These are phyloP conservation scores for Urtica urens DNA, from an alignment of 306 rosid species.

Conservation along the genomic window DNA sequence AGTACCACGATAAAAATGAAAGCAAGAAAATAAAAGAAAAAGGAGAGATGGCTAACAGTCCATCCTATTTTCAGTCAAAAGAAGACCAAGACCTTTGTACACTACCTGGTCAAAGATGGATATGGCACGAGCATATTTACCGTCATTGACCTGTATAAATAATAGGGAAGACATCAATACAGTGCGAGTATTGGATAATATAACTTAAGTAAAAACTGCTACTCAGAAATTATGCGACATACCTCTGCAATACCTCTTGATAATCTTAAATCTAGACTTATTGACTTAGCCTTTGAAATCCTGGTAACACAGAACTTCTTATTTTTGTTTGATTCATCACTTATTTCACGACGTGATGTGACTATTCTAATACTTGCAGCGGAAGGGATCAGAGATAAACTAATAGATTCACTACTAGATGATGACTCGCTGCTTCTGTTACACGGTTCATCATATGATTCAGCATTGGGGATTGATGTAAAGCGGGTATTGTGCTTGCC, in stretches of 20 bases:
- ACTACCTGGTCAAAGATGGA: slow-evolving; percentile 82
- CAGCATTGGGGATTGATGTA: slow-evolving; percentile 40
- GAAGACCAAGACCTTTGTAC: slow-evolving; percentile 13
- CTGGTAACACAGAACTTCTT: slow-evolving; percentile 68
- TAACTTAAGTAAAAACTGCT: slow-evolving; percentile 1
- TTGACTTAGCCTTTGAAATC: slow-evolving; percentile 68
- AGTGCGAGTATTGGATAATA: not conserved
- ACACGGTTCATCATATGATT: slow-evolving; percentile 53
- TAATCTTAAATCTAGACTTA: slow-evolving; percentile 86
- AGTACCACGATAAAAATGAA: slow-evolving; percentile 6
- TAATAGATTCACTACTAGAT: slow-evolving; percentile 33
- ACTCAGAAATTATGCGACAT: slow-evolving; percentile 18
- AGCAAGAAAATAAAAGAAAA: not conserved
- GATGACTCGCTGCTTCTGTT: slow-evolving; percentile 49
- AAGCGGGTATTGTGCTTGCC: slow-evolving; percentile 42
- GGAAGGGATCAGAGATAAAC: slow-evolving; percentile 30
- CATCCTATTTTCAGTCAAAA: not conserved
- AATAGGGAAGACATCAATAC: slow-evolving; percentile 5
- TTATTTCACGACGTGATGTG: slow-evolving; percentile 22
- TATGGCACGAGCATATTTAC: slow-evolving; percentile 83
- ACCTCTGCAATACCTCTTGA: slow-evolving; percentile 98
- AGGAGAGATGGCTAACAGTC: not conserved
- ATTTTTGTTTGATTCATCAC: slow-evolving; percentile 48
- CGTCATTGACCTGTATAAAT: slow-evolving; percentile 79
- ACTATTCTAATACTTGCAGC: slow-evolving; percentile 38